phyloP scores from a whole-genome alignment of 345 rosid genomes.

The Populus deltoides region DNA sequence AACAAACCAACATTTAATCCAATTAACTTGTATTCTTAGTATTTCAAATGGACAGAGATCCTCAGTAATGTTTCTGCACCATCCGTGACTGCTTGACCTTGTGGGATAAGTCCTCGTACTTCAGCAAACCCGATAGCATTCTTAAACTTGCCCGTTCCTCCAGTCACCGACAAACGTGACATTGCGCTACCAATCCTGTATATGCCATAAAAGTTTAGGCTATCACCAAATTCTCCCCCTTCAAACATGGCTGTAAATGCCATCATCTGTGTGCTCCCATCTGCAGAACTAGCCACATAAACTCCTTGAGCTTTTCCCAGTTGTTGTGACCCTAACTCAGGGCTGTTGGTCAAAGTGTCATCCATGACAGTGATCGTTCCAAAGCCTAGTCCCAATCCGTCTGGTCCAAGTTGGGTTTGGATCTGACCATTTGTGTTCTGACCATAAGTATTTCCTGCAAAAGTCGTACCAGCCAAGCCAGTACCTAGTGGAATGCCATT shows the following conservation, averaged over 20 bases:
- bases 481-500: slow-evolving; percentile 89
- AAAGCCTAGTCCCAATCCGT: slow-evolving; percentile 78
- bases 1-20: neutral
- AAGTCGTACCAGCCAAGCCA: slow-evolving; percentile 75
- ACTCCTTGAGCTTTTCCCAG: slow-evolving; percentile 93
- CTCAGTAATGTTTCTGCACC: slow-evolving; percentile 75
- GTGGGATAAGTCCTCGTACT: slow-evolving; percentile 61
- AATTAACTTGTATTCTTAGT: slow-evolving; percentile 14
- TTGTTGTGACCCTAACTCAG: slow-evolving; percentile 69
- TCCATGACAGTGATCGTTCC: slow-evolving; percentile 91
- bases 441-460: slow-evolving; percentile 36
- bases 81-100: slow-evolving; percentile 60
- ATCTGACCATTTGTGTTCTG: slow-evolving; percentile 47
- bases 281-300: slow-evolving; percentile 78
- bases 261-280: slow-evolving; percentile 90
- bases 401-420: slow-evolving; percentile 80
- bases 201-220: slow-evolving; percentile 82
- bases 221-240: slow-evolving; percentile 87
- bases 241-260: slow-evolving; percentile 88
- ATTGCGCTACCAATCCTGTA: slow-evolving; percentile 66
- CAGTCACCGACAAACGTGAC: slow-evolving; percentile 76
- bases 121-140: slow-evolving; percentile 65
- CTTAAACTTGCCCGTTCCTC: slow-evolving; percentile 89
- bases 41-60: slow-evolving; percentile 59
- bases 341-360: slow-evolving; percentile 69